Conservation (phyloP, 257 asterid genomes). For the Fraxinus pennsylvanica region DNA sequence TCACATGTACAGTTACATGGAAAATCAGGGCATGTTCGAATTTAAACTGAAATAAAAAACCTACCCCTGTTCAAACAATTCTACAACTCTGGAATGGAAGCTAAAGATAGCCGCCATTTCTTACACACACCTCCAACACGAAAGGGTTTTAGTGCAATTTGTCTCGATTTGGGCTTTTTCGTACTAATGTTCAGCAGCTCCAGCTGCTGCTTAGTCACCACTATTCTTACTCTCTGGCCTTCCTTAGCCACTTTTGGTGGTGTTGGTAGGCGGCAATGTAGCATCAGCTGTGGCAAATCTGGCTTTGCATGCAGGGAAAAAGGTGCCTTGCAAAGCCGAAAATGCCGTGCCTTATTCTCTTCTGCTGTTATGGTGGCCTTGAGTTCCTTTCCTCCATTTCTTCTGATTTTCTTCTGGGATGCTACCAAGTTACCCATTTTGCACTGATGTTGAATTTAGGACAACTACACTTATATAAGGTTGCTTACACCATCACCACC, state of each 20-base stretch:
- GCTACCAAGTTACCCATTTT: slow-evolving; percentile 37
- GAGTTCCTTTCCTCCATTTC: neutral
- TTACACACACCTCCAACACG: neutral
- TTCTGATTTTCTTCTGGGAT: slow-evolving; percentile 6
- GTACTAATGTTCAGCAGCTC: slow-evolving; percentile 31
- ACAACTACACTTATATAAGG: neutral
- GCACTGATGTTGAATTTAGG: slow-evolving; percentile 8
- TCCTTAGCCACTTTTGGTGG: neutral
- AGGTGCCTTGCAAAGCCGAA: neutral
- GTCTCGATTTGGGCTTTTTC: slow-evolving; percentile 10
- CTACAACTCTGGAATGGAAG: slow-evolving; percentile 45
- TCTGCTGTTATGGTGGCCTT: neutral
- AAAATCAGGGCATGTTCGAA: slow-evolving; percentile 19
- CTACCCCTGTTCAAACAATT: neutral
- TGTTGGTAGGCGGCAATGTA: slow-evolving; percentile 5
- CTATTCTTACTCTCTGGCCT: slow-evolving; percentile 39
- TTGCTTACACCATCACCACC: neutral
- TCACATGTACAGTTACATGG: neutral
- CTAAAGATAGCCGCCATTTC: slow-evolving; percentile 50
- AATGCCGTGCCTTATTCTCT: neutral
- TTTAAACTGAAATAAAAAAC: neutral
- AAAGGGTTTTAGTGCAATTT: neutral
- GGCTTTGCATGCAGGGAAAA: neutral
- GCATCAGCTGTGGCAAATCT: slow-evolving; percentile 10
- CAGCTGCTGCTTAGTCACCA: slow-evolving; percentile 36